Evolutionary conservation across 768 basidiomycete species (phyloP).

Genomic region (Mrakia gelida): DNA sequence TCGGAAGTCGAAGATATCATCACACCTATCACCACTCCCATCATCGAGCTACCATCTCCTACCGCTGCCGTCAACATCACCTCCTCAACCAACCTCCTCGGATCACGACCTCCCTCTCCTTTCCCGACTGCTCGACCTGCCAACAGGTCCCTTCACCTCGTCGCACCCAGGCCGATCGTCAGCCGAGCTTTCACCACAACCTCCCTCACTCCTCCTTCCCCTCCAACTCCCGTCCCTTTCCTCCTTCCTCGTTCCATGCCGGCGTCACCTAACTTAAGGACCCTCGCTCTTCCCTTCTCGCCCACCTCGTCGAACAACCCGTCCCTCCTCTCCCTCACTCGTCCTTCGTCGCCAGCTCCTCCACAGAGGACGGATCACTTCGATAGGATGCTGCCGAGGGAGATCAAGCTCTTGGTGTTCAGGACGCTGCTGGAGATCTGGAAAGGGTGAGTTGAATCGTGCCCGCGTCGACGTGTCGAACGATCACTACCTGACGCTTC

Average conservation of each 20-base stretch:
- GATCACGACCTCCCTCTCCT: not conserved
- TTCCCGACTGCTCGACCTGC: not conserved
- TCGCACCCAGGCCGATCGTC: slow-evolving; percentile 1
- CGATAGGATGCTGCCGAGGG: slow-evolving; percentile 56
- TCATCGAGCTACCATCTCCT: too few species aligned
- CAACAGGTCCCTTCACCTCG: not conserved
- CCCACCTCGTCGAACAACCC: slow-evolving; percentile 3
- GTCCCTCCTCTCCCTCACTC: not conserved
- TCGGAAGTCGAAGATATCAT: not conserved
- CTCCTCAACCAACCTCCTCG: not conserved
- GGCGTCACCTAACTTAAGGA: not conserved
- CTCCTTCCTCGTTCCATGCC: not conserved
- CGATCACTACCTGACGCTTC: not conserved
- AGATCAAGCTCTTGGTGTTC: slow-evolving; percentile 63
- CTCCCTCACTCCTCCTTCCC: not conserved
- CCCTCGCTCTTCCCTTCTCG: not conserved
- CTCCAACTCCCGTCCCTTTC: not conserved
- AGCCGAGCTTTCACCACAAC: not conserved
- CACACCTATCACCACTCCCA: not conserved
- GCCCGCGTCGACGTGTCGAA: slow-evolving; percentile 26
- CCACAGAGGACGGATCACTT: slow-evolving; percentile 23
- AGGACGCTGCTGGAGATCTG: slow-evolving; percentile 54
- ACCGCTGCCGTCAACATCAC: not conserved
- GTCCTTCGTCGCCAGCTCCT: not conserved
- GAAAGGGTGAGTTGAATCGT: slow-evolving; percentile 54